Evolutionary conservation across 306 rosid genomes (phyloP).

Genomic region (Cucumis melo): DNA sequence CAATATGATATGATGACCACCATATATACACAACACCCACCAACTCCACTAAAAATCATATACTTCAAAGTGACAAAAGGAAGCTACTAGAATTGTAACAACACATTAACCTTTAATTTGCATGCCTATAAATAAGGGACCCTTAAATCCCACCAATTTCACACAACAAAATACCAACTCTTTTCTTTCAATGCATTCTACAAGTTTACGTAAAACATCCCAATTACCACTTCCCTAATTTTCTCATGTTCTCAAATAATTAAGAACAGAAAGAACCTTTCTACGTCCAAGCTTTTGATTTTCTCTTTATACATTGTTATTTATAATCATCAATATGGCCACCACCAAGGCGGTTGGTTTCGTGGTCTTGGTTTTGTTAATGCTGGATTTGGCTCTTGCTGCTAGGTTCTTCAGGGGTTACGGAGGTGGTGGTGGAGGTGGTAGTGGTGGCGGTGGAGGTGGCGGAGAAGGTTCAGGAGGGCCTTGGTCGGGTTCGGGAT

Average conservation of each 20-base stretch:
- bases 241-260: neutral
- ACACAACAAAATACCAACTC: neutral
- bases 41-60: neutral
- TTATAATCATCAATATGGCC: conserved; percentile 26
- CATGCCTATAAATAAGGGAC: neutral
- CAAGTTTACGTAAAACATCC: neutral
- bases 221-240: neutral
- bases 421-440: conserved; percentile 11
- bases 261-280: no score
- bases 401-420: conserved; percentile 19
- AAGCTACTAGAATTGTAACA: neutral
- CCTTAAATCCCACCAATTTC: neutral
- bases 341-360: conserved; percentile 33
- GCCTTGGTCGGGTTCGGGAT: conserved; percentile 41
- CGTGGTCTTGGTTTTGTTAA: conserved; percentile 38
- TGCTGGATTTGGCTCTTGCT: conserved; percentile 48
- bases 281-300: conserved; percentile 1
- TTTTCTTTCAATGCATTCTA: neutral
- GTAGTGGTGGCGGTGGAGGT: conserved; percentile 30
- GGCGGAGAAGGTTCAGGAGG: conserved; percentile 37
- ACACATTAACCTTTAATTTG: neutral
- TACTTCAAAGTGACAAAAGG: neutral
- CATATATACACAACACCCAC: neutral
- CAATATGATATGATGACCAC: no score
- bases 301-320: neutral